These are phyloP conservation scores for Tetratostichococcus sp. DNA, from an alignment of 139 green algal genomes.

Conservation along the genomic window DNA sequence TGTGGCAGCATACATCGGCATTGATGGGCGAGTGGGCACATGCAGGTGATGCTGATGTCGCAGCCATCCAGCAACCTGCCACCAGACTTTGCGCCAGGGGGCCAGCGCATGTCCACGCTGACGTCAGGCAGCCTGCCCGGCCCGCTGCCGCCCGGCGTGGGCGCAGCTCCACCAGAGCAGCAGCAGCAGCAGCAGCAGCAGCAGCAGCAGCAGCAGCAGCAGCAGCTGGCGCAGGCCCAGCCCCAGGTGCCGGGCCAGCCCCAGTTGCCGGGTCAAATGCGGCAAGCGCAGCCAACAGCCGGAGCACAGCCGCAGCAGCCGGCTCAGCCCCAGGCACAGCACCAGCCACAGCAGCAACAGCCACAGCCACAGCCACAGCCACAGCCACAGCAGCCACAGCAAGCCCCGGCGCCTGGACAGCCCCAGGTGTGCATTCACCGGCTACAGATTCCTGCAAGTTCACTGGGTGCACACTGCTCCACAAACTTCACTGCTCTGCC, in stretches of 20 bases:
- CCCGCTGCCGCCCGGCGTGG: neutral
- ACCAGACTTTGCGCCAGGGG: neutral
- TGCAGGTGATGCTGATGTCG: neutral
- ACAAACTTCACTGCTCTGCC: too few relatives aligned
- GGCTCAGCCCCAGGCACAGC: neutral
- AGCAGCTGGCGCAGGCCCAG: neutral
- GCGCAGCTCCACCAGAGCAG: neutral
- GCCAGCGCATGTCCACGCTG: neutral
- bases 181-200: conserved; percentile 2
- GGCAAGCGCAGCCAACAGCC: too few relatives aligned
- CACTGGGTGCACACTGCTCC: too few relatives aligned
- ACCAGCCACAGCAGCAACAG: neutral
- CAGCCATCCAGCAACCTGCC: neutral
- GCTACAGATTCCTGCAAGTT: too few relatives aligned
- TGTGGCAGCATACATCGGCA: too few relatives aligned
- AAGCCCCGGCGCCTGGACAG: neutral
- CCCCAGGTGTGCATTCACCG: neutral
- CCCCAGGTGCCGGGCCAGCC: too few relatives aligned
- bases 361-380: neutral
- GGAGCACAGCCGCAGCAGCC: neutral
- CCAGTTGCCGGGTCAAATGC: too few relatives aligned
- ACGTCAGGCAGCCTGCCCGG: neutral
- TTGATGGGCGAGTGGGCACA: too few relatives aligned
- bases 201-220: conserved; percentile 1
- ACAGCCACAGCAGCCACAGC: too few relatives aligned